phyloP scores from a whole-genome alignment of 129 eudicot genomes.

The Dittrichia graveolens region DNA sequence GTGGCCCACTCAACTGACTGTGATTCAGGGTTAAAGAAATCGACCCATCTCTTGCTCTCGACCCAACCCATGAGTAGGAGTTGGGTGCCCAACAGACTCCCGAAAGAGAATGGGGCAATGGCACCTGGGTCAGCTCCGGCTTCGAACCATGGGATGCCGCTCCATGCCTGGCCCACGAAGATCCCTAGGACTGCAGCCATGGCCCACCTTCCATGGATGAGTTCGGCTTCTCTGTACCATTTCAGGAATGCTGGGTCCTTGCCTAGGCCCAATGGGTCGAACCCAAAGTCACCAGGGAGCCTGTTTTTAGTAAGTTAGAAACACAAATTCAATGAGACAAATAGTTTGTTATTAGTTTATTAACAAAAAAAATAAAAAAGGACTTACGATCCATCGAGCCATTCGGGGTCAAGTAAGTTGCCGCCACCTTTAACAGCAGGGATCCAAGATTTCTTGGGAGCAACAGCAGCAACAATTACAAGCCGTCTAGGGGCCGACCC shows the following conservation, averaged over 20 bases:
- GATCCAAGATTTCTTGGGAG: conserved; percentile 97
- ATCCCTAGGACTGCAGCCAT: conserved; percentile 94
- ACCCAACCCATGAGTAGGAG: conserved; percentile 99
- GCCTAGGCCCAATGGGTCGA: conserved; percentile 95
- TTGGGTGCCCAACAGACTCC: conserved; percentile 83
- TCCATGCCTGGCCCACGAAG: conserved; percentile 96
- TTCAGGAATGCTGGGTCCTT: conserved; percentile 95
- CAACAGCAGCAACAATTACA: conserved; percentile 61
- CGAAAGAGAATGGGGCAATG: conserved; percentile 88
- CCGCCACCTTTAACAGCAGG: conserved; percentile 89
- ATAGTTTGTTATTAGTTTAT: no score
- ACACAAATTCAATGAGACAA: background rate
- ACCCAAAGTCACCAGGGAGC: conserved; percentile 96
- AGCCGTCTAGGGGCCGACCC: conserved; percentile 54
- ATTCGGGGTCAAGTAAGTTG: conserved; percentile 83
- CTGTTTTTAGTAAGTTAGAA: conserved; percentile 42
- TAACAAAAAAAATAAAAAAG: background rate
- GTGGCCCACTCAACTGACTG: conserved; percentile 99
- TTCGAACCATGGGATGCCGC: conserved; percentile 98
- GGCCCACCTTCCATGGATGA: conserved; percentile 99
- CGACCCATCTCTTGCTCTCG: conserved; percentile 99
- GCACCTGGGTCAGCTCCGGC: conserved; percentile 99
- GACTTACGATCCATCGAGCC: conserved; percentile 99
- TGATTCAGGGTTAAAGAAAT: conserved; percentile 92
- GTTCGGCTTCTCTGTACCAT: conserved; percentile 99